phyloP scores from a whole-genome alignment of 106 monocot genomes.

The Agapanthus africanus region DNA sequence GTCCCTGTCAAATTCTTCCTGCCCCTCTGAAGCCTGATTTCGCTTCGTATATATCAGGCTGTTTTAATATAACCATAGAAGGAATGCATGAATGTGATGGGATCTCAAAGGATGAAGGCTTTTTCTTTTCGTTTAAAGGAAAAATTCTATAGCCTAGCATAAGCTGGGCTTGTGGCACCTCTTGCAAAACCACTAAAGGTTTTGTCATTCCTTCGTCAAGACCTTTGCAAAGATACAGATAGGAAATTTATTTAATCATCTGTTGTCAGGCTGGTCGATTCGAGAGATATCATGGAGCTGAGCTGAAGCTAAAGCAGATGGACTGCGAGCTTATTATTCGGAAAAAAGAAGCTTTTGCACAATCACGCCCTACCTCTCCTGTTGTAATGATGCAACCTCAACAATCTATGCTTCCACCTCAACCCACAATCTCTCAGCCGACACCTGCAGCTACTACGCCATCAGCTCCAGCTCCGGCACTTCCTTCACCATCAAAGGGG shows the following conservation, averaged over 20 bases:
- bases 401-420: slow-evolving; percentile 25
- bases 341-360: slow-evolving; percentile 59
- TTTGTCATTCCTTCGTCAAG: not conserved
- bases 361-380: slow-evolving; percentile 27
- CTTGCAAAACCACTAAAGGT: not conserved
- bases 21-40: not conserved
- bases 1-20: not conserved
- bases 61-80: not conserved
- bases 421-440: slow-evolving; percentile 17
- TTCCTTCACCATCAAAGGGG: slow-evolving; percentile 22
- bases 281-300: slow-evolving; percentile 60
- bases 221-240: not conserved
- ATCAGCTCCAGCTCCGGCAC: slow-evolving; percentile 20
- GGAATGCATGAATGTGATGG: not conserved
- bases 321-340: slow-evolving; percentile 55
- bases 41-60: not conserved
- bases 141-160: not conserved
- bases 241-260: not conserved
- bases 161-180: not conserved
- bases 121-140: not conserved
- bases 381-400: slow-evolving; percentile 42
- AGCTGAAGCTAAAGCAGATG: slow-evolving; percentile 44
- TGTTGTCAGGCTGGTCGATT: slow-evolving; percentile 56
- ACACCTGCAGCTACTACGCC: slow-evolving; percentile 18
- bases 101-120: not conserved